phyloP scores from a whole-genome alignment of 2,329 filamentous ascomycete genomes.

The Dactylellina sp. region DNA sequence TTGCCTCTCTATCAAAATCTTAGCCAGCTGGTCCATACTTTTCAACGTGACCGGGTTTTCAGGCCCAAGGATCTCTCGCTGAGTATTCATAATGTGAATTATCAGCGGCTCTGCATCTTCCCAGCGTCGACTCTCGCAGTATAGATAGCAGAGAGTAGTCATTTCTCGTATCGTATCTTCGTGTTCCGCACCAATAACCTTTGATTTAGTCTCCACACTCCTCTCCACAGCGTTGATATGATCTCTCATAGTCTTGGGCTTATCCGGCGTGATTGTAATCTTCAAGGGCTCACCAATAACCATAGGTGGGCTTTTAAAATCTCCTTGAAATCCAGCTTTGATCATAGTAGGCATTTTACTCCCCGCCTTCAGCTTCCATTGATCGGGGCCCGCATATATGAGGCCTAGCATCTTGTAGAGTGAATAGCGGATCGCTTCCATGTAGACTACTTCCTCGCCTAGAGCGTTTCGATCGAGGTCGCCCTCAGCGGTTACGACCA shows the following conservation, averaged over 20 bases:
- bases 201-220: constrained; percentile 13
- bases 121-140: background rate
- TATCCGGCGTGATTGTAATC: constrained; percentile 4
- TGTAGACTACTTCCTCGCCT: background rate
- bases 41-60: constrained; percentile 14
- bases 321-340: background rate
- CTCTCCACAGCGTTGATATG: background rate
- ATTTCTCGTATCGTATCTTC: constrained; percentile 26
- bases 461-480: constrained; percentile 1
- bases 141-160: constrained; percentile 10
- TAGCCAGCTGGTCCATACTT: constrained; percentile 11
- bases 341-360: background rate
- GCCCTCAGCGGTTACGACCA: background rate
- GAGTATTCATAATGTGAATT: constrained; percentile 12
- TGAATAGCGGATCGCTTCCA: background rate
- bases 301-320: background rate
- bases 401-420: background rate
- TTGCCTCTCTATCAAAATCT: constrained; percentile 3
- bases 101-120: background rate
- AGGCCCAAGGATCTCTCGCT: constrained; percentile 2
- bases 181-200: constrained; percentile 18
- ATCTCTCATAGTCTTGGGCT: constrained; percentile 4
- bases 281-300: constrained; percentile 10
- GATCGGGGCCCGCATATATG: background rate
- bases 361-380: background rate